Percentiles rank a stretch among this genome's conserved stretches.
phyloP scores from a whole-genome alignment of 2,329 filamentous ascomycete genomes.

The Fusarium anguioides region DNA sequence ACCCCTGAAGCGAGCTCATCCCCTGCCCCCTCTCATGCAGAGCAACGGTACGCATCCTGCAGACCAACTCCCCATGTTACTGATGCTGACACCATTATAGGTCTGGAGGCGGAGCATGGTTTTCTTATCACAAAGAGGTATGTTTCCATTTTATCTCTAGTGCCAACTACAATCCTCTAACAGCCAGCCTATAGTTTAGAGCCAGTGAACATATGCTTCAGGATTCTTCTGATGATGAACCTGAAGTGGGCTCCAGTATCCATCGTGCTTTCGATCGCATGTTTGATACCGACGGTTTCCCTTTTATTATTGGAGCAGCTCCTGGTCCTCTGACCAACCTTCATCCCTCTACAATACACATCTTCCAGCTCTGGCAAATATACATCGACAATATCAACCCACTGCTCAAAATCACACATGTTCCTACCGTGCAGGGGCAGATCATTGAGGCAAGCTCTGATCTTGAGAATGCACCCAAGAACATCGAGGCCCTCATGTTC shows the following conservation, averaged over 20 bases:
- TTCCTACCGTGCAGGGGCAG: slow-evolving; percentile 71
- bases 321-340: slow-evolving; percentile 56
- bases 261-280: slow-evolving; percentile 70
- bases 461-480: slow-evolving; percentile 63
- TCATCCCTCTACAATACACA: slow-evolving; percentile 68
- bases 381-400: slow-evolving; percentile 78
- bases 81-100: slow-evolving; percentile 22
- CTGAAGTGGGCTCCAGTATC: slow-evolving; percentile 63
- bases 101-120: slow-evolving; percentile 53
- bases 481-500: slow-evolving; percentile 76
- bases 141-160: slow-evolving; percentile 11
- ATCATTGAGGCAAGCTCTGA: slow-evolving; percentile 71
- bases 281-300: slow-evolving; percentile 68
- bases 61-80: neutral
- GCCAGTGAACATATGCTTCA: slow-evolving; percentile 60
- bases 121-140: slow-evolving; percentile 65
- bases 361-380: slow-evolving; percentile 74
- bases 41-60: slow-evolving; percentile 44
- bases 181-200: slow-evolving; percentile 57
- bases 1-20: slow-evolving; percentile 59
- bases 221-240: slow-evolving; percentile 70
- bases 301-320: slow-evolving; percentile 64
- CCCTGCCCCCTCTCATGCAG: slow-evolving; percentile 44
- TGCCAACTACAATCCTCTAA: slow-evolving; percentile 14
- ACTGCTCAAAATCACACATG: slow-evolving; percentile 74